phyloP scores from a whole-genome alignment of 2,329 filamentous ascomycete species.

The Nectriaceae sp. region DNA sequence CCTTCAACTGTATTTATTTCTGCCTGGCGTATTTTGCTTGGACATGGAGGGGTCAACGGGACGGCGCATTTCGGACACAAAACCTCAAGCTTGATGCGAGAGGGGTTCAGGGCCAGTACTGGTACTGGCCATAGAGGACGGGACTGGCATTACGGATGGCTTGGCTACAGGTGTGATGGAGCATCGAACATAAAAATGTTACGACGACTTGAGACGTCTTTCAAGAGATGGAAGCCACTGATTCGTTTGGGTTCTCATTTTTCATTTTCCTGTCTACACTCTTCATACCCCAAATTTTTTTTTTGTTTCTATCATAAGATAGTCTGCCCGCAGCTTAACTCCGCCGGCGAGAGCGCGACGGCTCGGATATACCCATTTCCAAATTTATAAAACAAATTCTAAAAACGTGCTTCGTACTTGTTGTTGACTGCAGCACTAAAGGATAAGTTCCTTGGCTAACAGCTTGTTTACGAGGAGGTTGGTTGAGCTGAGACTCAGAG shows the following conservation, averaged over 20 bases:
- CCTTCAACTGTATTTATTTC: conserved; percentile 11
- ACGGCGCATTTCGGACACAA: conserved; percentile 23
- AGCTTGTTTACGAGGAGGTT: not conserved
- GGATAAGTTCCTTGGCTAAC: not conserved
- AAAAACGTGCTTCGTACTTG: too few species aligned
- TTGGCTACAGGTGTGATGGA: conserved; percentile 14
- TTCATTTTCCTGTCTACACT: not conserved
- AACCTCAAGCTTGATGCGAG: conserved; percentile 11
- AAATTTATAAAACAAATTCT: too few species aligned
- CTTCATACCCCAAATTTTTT: conserved; percentile 1
- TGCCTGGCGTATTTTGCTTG: conserved; percentile 15
- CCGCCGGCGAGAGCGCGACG: not conserved
- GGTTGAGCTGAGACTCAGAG: not conserved
- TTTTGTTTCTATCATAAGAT: conserved; percentile 1
- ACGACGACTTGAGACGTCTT: conserved; percentile 21
- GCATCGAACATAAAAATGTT: conserved; percentile 20
- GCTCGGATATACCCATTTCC: not conserved
- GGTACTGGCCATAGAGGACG: conserved; percentile 6
- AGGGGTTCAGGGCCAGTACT: conserved; percentile 12
- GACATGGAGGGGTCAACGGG: conserved; percentile 9
- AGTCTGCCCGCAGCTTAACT: not conserved
- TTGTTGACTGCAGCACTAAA: too few species aligned
- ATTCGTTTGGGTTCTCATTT: not conserved
- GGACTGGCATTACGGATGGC: conserved; percentile 18
- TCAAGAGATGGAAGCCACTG: conserved; percentile 11